Evolutionary conservation across 140 eudicot species (phyloP).

Genomic region (Anethum foeniculum): DNA sequence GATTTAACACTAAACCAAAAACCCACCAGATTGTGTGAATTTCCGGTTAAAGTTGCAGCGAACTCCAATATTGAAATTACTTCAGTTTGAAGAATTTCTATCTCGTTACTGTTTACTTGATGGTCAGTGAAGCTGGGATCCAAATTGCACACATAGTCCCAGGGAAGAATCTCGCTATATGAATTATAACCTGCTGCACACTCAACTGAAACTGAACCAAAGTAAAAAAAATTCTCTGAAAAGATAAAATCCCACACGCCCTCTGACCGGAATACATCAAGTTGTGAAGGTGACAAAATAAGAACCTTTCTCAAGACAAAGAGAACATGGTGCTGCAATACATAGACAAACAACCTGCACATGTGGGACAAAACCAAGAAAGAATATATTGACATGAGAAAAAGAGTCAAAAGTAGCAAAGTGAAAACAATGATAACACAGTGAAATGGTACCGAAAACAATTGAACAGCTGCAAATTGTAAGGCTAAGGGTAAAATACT

Average conservation of each 20-base stretch:
- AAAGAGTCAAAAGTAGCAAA: neutral
- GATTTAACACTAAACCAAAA: neutral
- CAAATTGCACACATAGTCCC: conserved; percentile 27
- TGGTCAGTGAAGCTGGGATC: conserved; percentile 29
- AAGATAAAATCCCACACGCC: conserved; percentile 93
- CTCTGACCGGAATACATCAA: conserved; percentile 72
- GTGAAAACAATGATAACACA: neutral
- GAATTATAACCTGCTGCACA: conserved; percentile 38
- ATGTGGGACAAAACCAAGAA: conserved; percentile 14
- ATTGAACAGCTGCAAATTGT: neutral
- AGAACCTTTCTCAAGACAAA: conserved; percentile 65
- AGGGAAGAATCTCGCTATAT: conserved; percentile 30
- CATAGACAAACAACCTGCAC: conserved; percentile 65
- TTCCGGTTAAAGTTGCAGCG: conserved; percentile 72
- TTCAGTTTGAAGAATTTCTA: conserved; percentile 60
- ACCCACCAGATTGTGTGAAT: conserved; percentile 79
- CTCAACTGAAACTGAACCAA: conserved; percentile 47
- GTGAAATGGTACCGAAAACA: neutral
- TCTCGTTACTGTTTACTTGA: conserved; percentile 28
- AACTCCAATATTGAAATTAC: conserved; percentile 69
- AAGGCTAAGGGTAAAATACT: neutral
- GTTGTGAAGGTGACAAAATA: conserved; percentile 49
- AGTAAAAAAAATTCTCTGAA: conserved; percentile 86
- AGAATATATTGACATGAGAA: conserved; percentile 3
- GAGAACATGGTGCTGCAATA: conserved; percentile 67